These are phyloP conservation scores for Hanseniaspora valbyensis DNA, from an alignment of 805 yeast species.

Conservation along the genomic window DNA sequence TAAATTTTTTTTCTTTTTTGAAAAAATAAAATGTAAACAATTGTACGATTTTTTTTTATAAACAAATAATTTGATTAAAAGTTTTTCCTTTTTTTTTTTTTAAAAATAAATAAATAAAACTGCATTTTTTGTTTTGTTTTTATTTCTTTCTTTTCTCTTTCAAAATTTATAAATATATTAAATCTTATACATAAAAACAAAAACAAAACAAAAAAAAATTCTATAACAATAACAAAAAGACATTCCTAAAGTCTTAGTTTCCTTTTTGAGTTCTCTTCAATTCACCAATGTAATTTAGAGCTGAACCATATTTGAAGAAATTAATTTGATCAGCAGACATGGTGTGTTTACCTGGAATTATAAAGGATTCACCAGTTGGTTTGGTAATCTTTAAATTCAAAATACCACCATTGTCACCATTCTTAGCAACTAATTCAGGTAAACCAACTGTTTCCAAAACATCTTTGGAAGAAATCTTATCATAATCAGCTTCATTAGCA, in stretches of 20 bases:
- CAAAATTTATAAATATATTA: neutral
- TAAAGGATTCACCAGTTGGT: constrained; percentile 56
- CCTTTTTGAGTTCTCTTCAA: constrained; percentile 27
- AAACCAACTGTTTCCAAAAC: constrained; percentile 62
- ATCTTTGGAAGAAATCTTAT: constrained; percentile 67
- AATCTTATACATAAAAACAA: too few relatives aligned
- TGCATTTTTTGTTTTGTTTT: too few relatives aligned
- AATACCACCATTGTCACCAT: constrained; percentile 81
- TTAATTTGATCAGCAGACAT: constrained; percentile 95
- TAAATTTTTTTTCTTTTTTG: too few relatives aligned
- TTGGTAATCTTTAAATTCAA: constrained; percentile 64
- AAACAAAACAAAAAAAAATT: too few relatives aligned
- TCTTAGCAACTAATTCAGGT: constrained; percentile 61
- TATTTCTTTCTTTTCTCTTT: neutral
- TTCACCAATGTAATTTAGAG: constrained; percentile 81
- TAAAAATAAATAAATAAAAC: too few relatives aligned
- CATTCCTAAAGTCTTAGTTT: neutral
- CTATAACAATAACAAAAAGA: too few relatives aligned
- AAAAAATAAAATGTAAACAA: neutral
- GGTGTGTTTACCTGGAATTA: constrained; percentile 76
- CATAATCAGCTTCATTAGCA: constrained; percentile 83
- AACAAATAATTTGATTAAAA: neutral
- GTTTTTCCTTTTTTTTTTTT: neutral
- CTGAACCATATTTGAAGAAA: constrained; percentile 95
- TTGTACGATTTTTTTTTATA: too few relatives aligned